Conservation (phyloP, 805 yeast species). For the Pichia eremophila region DNA sequence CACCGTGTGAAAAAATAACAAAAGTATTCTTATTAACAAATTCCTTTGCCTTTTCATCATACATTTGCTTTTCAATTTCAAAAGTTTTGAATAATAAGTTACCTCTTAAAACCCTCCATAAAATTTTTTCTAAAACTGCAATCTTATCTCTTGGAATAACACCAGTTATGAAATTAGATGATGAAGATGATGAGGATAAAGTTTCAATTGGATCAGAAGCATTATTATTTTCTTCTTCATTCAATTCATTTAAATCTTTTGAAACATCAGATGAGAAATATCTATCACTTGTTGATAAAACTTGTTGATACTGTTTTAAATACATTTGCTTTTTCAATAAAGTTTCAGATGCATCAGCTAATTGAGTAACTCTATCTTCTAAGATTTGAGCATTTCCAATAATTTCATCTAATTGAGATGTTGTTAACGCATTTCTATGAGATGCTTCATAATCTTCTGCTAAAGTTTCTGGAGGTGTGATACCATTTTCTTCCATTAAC, state of each 20-base stretch:
- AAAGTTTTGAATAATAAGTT: conserved; percentile 70
- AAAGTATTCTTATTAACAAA: conserved; percentile 70
- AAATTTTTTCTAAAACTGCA: conserved; percentile 63
- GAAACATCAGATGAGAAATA: conserved; percentile 29
- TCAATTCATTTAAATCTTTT: conserved; percentile 19
- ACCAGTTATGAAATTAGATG: conserved; percentile 59
- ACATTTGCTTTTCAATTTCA: conserved; percentile 61
- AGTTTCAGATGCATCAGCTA: conserved; percentile 59
- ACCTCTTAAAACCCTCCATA: conserved; percentile 92
- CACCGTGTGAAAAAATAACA: conserved; percentile 88
- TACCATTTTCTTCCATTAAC: conserved; percentile 35
- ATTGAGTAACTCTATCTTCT: conserved; percentile 66
- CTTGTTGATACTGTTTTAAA: conserved; percentile 64
- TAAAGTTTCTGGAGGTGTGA: conserved; percentile 16
- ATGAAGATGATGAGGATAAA: conserved; percentile 4
- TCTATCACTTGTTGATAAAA: conserved; percentile 39
- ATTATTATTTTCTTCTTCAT: conserved; percentile 21
- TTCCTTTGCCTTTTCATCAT: conserved; percentile 49
- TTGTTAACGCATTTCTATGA: conserved; percentile 16
- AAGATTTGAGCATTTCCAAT: conserved; percentile 51
- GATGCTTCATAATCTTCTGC: conserved; percentile 15
- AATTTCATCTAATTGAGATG: conserved; percentile 58
- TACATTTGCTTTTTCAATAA: conserved; percentile 54
- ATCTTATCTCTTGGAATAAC: conserved; percentile 68
- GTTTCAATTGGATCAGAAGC: not conserved